phyloP scores from a whole-genome alignment of 1,284 basidiomycete genomes.

The Phlebopus sp. region DNA sequence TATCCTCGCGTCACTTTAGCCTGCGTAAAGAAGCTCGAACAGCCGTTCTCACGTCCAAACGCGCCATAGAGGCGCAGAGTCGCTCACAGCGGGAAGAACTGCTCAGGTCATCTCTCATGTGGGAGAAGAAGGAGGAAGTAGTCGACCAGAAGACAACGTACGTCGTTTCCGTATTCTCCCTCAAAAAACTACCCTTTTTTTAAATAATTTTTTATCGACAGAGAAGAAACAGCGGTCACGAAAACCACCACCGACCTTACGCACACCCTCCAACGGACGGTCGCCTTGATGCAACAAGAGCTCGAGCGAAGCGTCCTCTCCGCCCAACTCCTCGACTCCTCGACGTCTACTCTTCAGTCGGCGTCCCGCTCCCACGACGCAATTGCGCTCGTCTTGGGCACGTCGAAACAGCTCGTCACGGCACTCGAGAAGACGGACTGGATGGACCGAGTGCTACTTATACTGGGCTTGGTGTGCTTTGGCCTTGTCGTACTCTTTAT shows the following conservation, averaged over 20 bases:
- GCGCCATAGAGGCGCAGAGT: conserved; percentile 59
- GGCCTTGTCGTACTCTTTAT: conserved; percentile 81
- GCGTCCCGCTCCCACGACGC: conserved; percentile 79
- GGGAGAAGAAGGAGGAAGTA: conserved; percentile 40
- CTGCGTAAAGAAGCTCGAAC: conserved; percentile 59
- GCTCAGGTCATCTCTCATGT: conserved; percentile 47
- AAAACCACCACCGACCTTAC: conserved; percentile 86
- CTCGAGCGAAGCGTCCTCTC: conserved; percentile 86
- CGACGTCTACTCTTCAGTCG: conserved; percentile 70
- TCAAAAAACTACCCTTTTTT: conserved; percentile 2
- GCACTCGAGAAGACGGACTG: conserved; percentile 86
- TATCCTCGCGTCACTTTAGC: conserved; percentile 38
- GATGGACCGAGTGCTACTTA: conserved; percentile 85
- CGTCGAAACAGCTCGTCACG: conserved; percentile 81
- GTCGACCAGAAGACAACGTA: conserved; percentile 56
- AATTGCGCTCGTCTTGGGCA: conserved; percentile 69
- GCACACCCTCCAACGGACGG: conserved; percentile 79
- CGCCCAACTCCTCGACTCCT: conserved; percentile 82
- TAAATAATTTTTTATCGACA: conserved; percentile 1
- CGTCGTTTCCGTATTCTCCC: conserved; percentile 24
- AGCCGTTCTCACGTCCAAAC: conserved; percentile 69
- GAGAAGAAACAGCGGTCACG: conserved; percentile 83
- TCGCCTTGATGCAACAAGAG: conserved; percentile 85
- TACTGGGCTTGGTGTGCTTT: conserved; percentile 79
- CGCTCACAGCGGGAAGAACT: conserved; percentile 64